Base-by-base conservation (phyloP, 2,329 filamentous ascomycete species). In the Penicillium sp. region DNA sequence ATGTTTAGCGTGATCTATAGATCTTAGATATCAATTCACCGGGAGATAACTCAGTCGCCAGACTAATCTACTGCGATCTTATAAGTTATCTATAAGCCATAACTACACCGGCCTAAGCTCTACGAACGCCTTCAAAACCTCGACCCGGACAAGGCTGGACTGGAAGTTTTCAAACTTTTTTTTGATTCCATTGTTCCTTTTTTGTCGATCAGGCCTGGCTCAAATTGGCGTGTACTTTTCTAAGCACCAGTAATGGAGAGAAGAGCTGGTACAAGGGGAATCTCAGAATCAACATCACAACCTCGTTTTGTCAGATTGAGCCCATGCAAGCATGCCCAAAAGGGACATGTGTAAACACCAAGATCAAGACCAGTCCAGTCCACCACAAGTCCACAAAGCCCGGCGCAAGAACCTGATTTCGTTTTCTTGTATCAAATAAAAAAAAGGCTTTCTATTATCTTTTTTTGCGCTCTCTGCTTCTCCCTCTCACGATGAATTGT, bases 221-320 rank as follows among this genome's bases (percentile, higher is more conserved):
- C 41, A 34, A 53, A 46, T 44, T 41, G 51, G 55, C 41, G 49
- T 56, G 47, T 52, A 47, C 46, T 44, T 47, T 43, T 55, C 54
- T 59, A 56, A 43, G 41, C 45, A 47, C 50, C 48, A 46, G 42
- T 45, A 16, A 30, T 38, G 27, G 38, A 30, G 48, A 36, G 42
- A 46, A 46, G 36, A 47, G 45, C 52, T 49, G 54, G 53, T 57
- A 56, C 35, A 44, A 53, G 47, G 41, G 46, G 46, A 53, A 40
- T 43, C 52, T 38, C 36, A 52, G 46, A 57, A 54, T 50, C 57
- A 43, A 56, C 49, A 61, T 62, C 61, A 64, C 61, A 63, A 63
- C 62, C 62, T 61, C 59, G 58, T 61, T 61, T 60, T 62, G 60
- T 62, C 62, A 60, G 60, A 64, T 64, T 61, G 58, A 64, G 60